phyloP scores from a whole-genome alignment of 768 basidiomycete species.

The Hericium erinaceus region DNA sequence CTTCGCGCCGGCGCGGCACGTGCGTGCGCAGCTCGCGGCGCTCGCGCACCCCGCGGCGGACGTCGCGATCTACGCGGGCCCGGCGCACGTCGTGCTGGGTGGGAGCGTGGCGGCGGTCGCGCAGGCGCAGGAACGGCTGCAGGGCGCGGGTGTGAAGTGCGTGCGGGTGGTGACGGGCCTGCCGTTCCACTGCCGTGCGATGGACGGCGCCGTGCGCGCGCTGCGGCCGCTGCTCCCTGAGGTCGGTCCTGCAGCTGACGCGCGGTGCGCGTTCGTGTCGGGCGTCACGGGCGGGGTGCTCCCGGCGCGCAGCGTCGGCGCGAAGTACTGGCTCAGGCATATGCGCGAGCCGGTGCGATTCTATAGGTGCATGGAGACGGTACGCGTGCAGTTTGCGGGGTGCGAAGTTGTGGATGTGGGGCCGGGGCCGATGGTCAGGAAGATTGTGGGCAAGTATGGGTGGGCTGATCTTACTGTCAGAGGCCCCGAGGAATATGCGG shows the following conservation, averaged over 20 bases:
- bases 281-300: neutral
- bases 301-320: neutral
- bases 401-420: neutral
- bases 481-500: neutral
- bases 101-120: neutral
- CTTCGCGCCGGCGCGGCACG: neutral
- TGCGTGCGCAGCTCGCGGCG: neutral
- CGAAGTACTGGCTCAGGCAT: neutral
- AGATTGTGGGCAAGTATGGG: neutral
- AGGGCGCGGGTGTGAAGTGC: neutral
- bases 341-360: neutral
- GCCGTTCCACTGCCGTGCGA: neutral
- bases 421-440: neutral
- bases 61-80: slow-evolving; percentile 1
- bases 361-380: neutral
- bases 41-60: neutral
- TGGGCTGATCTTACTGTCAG: neutral
- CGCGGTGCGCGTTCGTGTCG: neutral
- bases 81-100: neutral
- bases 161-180: neutral
- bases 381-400: neutral
- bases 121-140: neutral
- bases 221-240: neutral
- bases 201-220: neutral
- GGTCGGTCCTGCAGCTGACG: neutral